phyloP scores from a whole-genome alignment of 2,329 filamentous ascomycete species.

The Aureobasidium sp. region DNA sequence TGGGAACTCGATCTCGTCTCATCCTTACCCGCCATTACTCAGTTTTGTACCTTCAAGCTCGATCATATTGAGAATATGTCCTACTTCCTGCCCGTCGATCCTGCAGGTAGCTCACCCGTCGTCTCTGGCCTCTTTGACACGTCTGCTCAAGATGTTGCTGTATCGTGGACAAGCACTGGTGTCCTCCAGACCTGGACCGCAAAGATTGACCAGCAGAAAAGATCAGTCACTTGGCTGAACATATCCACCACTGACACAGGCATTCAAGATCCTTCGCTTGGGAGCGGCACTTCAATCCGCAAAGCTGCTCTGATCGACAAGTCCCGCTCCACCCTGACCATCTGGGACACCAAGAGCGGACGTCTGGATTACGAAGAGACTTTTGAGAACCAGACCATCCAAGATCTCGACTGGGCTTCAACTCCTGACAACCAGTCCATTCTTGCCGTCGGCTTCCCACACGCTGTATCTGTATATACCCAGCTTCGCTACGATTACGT shows the following conservation, averaged over 20 bases:
- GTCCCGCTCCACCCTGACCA: conserved; percentile 65
- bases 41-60: conserved; percentile 66
- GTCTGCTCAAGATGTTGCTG: conserved; percentile 76
- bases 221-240: conserved; percentile 67
- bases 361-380: conserved; percentile 74
- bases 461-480: conserved; percentile 70
- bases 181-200: conserved; percentile 80
- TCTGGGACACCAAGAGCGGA: conserved; percentile 80
- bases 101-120: conserved; percentile 64
- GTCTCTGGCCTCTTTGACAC: conserved; percentile 75
- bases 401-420: conserved; percentile 88
- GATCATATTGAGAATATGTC: conserved; percentile 48
- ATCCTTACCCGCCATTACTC: conserved; percentile 40
- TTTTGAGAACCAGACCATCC: conserved; percentile 52
- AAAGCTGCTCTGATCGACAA: conserved; percentile 78
- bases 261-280: conserved; percentile 62
- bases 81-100: conserved; percentile 63
- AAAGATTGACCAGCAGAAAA: conserved; percentile 52
- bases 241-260: conserved; percentile 77
- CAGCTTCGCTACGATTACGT: conserved; percentile 91
- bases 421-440: conserved; percentile 85
- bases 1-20: conserved; percentile 54
- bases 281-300: conserved; percentile 76
- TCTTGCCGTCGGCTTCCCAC: conserved; percentile 85
- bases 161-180: conserved; percentile 72